These are phyloP conservation scores for Trichoderma virens DNA, from an alignment of 495 filamentous ascomycete species.

Conservation along the genomic window DNA sequence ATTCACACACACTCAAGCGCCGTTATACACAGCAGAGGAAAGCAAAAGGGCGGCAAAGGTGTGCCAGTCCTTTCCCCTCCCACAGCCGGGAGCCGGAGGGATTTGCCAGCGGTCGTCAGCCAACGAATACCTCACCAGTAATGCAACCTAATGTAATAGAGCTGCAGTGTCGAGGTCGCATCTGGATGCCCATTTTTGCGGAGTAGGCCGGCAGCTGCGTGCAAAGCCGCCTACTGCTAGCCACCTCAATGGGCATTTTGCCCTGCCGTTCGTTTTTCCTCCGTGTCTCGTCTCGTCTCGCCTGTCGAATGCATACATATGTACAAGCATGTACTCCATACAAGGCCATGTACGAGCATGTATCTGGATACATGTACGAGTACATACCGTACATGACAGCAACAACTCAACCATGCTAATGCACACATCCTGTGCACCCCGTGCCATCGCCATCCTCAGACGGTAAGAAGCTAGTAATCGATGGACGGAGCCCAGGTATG, in stretches of 20 bases:
- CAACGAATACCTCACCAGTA: background rate
- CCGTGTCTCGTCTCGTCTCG: background rate
- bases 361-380: background rate
- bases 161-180: background rate
- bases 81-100: background rate
- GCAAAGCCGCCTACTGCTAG: background rate
- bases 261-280: background rate
- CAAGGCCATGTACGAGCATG: background rate
- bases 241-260: background rate
- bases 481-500: no score
- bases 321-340: background rate
- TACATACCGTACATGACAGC: background rate
- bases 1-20: background rate
- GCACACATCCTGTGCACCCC: background rate
- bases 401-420: background rate
- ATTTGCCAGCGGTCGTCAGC: background rate
- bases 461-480: background rate
- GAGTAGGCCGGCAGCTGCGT: background rate
- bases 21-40: background rate
- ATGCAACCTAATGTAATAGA: slow-evolving; percentile 1
- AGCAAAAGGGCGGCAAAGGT: background rate
- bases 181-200: slow-evolving; percentile 5
- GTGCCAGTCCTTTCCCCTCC: slow-evolving; percentile 1
- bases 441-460: slow-evolving; percentile 1
- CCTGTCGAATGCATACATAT: background rate